Evolutionary conservation across 371 early-diverging fungal genomes (phyloP).

Genomic region (Funneliformis caledonium): DNA sequence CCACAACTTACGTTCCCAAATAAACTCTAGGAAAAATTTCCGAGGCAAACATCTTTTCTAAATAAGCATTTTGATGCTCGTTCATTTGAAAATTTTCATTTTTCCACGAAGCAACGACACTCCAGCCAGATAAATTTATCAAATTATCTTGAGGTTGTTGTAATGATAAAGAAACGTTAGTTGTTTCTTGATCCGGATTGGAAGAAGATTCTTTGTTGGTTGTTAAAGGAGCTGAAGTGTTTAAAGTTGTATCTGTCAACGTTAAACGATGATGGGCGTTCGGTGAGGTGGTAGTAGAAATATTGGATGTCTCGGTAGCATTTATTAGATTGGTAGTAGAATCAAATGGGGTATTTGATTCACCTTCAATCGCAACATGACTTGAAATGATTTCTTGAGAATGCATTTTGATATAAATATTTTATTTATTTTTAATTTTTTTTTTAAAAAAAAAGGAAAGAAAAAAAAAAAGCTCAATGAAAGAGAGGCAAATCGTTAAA

Average conservation of each 20-base stretch:
- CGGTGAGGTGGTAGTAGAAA: background rate
- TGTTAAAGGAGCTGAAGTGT: no score
- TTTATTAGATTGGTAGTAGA: background rate
- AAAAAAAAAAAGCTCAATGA: background rate
- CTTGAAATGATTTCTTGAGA: background rate
- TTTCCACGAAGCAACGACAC: conserved; percentile 1
- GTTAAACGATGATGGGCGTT: no score
- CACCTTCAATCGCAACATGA: background rate
- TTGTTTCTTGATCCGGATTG: no score
- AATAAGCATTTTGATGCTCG: conserved; percentile 26
- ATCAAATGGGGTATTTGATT: background rate
- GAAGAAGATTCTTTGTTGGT: no score
- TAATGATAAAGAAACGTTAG: no score
- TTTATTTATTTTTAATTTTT: no score
- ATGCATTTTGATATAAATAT: background rate
- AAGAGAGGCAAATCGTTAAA: background rate
- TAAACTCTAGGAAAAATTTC: conserved; percentile 25
- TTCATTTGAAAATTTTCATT: conserved; percentile 35
- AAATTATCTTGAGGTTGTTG: background rate
- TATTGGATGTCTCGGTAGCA: background rate
- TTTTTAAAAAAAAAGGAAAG: no score
- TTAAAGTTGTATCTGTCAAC: no score
- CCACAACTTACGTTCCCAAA: conserved; percentile 19
- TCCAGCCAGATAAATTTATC: conserved; percentile 13
- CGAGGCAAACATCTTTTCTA: conserved; percentile 6